Conservation (phyloP, 2,329 filamentous ascomycete species). For the Zymoseptoria brevis region DNA sequence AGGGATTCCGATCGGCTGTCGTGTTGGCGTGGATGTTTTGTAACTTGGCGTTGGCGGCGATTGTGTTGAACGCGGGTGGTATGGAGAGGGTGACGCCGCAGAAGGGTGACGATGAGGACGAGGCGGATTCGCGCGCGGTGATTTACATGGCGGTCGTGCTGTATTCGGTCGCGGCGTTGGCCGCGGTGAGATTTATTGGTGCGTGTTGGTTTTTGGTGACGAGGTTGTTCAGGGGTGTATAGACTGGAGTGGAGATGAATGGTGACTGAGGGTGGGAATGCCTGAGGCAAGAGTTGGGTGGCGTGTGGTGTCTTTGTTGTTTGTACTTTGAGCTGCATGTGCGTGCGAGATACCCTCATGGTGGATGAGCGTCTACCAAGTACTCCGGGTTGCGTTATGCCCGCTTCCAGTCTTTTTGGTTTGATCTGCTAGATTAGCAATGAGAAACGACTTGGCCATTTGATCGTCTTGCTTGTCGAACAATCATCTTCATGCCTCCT, state of each 20-base stretch:
- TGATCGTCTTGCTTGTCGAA: not conserved
- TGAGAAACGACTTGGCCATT: not conserved
- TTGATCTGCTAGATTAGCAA: not conserved
- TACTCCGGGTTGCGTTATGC: not conserved
- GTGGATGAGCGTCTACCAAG: constrained; percentile 3
- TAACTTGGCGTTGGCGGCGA: constrained; percentile 79
- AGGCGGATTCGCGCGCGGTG: constrained; percentile 53
- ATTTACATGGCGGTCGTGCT: constrained; percentile 82
- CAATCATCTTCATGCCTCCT: not conserved
- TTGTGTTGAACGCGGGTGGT: constrained; percentile 80
- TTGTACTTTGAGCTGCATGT: constrained; percentile 19
- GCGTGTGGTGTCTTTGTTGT: constrained; percentile 4
- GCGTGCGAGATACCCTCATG: constrained; percentile 8
- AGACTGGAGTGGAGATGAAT: too few species aligned
- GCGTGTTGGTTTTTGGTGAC: constrained; percentile 89
- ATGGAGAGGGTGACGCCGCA: constrained; percentile 8
- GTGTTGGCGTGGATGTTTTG: constrained; percentile 95
- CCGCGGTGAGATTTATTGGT: constrained; percentile 78
- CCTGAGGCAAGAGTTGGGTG: constrained; percentile 1
- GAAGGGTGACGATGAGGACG: constrained; percentile 30
- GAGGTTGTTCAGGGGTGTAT: constrained; percentile 61
- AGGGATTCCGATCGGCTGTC: constrained; percentile 84
- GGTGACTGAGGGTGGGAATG: not conserved
- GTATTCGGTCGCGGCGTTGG: constrained; percentile 80
- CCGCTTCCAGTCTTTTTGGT: not conserved